Evolutionary conservation across 2,329 filamentous ascomycete genomes (phyloP).

Genomic region (Furcasterigmium furcatum): DNA sequence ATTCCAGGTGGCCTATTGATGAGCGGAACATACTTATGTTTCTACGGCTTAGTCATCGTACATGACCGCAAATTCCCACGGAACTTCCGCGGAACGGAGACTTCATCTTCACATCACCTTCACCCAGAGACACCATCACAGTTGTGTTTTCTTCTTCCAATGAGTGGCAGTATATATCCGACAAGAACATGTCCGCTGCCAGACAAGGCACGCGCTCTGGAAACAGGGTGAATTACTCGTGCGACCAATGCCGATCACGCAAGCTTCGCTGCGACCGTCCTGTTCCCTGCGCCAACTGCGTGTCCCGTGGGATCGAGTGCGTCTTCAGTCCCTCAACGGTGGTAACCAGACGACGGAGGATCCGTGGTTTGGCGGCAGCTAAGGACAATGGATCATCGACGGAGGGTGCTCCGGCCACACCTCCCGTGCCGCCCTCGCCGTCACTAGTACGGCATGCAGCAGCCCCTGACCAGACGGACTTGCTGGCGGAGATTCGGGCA

Average conservation of each 20-base stretch:
- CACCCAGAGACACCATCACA: not conserved
- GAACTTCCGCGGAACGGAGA: not conserved
- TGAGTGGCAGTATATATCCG: not conserved
- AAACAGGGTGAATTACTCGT: slow-evolving; percentile 10
- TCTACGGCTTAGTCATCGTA: too few relatives aligned
- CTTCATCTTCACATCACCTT: not conserved
- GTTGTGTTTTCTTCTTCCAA: not conserved
- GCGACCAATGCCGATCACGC: slow-evolving; percentile 18
- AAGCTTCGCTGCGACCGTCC: slow-evolving; percentile 22
- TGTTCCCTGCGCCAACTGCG: slow-evolving; percentile 21
- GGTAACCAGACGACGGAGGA: not conserved
- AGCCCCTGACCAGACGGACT: not conserved
- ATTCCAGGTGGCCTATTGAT: not conserved
- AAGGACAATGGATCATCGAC: too few relatives aligned
- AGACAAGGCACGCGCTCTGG: not conserved
- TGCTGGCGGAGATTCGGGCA: not conserved
- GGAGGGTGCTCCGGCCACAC: not conserved
- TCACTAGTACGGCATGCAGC: not conserved
- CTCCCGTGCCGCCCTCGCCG: not conserved
- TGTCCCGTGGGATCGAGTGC: slow-evolving; percentile 13
- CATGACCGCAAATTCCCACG: not conserved
- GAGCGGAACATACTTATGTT: too few relatives aligned
- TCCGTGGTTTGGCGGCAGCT: too few relatives aligned
- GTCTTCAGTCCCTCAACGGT: not conserved
- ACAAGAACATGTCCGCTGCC: not conserved